These are phyloP conservation scores for Teunomyces pallodes DNA, from an alignment of 805 yeast genomes.

Conservation along the genomic window DNA sequence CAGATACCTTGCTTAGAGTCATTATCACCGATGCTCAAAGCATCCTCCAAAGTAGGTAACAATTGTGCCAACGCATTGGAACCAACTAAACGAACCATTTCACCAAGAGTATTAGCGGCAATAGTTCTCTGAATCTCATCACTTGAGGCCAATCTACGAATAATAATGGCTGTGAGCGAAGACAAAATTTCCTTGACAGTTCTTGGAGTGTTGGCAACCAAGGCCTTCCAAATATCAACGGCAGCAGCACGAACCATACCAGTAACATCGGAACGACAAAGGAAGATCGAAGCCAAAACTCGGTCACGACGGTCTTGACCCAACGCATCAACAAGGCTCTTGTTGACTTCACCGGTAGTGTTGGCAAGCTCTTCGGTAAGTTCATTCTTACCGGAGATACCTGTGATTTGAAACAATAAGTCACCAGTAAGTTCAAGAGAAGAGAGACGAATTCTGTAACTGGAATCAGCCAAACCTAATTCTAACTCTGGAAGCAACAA, in stretches of 20 bases:
- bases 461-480: conserved; percentile 77
- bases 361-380: conserved; percentile 55
- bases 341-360: conserved; percentile 49
- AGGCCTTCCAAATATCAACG: conserved; percentile 93
- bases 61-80: conserved; percentile 79
- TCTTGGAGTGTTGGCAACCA: conserved; percentile 93
- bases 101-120: conserved; percentile 93
- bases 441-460: conserved; percentile 83
- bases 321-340: conserved; percentile 68
- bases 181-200: conserved; percentile 91
- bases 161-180: conserved; percentile 73
- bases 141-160: conserved; percentile 77
- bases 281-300: conserved; percentile 78
- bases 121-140: conserved; percentile 77
- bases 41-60: conserved; percentile 77
- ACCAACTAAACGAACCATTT: conserved; percentile 91
- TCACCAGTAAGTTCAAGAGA: conserved; percentile 97
- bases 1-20: conserved; percentile 96
- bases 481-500: conserved; percentile 91
- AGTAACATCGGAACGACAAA: conserved; percentile 90
- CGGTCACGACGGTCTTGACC: conserved; percentile 89
- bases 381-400: conserved; percentile 77
- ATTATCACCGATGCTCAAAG: conserved; percentile 53
- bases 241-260: conserved; percentile 87
- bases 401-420: conserved; percentile 88